Conservation (phyloP, 805 yeast species). For the Ogataea ganodermae region DNA sequence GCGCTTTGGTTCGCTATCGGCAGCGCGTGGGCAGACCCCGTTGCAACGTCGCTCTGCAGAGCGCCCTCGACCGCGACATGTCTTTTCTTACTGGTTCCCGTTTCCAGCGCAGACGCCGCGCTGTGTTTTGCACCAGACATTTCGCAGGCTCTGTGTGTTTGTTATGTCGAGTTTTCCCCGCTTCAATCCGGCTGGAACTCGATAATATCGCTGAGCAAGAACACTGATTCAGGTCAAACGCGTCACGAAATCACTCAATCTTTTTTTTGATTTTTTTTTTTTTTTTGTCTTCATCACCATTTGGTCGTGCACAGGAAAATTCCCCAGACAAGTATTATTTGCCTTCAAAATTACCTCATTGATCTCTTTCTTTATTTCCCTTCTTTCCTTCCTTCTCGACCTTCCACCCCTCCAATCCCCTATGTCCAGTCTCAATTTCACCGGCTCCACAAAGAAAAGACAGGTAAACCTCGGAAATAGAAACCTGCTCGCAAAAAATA, state of each 20-base stretch:
- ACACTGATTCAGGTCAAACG: background rate
- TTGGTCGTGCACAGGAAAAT: background rate
- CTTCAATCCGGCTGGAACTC: no score
- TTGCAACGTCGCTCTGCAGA: slow-evolving; percentile 26
- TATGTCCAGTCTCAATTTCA: slow-evolving; percentile 36
- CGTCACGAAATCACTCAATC: background rate
- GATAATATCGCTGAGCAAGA: background rate
- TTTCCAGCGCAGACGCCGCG: slow-evolving; percentile 10
- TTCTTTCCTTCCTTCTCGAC: background rate
- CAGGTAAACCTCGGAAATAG: slow-evolving; percentile 53
- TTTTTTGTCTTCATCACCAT: background rate
- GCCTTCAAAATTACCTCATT: background rate
- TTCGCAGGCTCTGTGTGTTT: background rate
- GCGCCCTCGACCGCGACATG: slow-evolving; percentile 26
- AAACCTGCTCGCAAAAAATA: slow-evolving; percentile 32
- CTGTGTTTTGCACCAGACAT: slow-evolving; percentile 11
- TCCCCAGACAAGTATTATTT: background rate
- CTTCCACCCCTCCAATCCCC: background rate
- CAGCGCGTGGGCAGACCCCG: slow-evolving; percentile 33
- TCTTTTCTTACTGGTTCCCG: slow-evolving; percentile 21
- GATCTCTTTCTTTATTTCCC: background rate
- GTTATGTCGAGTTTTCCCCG: no score
- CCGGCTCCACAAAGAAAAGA: slow-evolving; percentile 35
- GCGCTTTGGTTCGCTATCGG: slow-evolving; percentile 35
- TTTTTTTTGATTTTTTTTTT: background rate